phyloP scores from a whole-genome alignment of 257 asterid genomes.

The Echium plantagineum region DNA sequence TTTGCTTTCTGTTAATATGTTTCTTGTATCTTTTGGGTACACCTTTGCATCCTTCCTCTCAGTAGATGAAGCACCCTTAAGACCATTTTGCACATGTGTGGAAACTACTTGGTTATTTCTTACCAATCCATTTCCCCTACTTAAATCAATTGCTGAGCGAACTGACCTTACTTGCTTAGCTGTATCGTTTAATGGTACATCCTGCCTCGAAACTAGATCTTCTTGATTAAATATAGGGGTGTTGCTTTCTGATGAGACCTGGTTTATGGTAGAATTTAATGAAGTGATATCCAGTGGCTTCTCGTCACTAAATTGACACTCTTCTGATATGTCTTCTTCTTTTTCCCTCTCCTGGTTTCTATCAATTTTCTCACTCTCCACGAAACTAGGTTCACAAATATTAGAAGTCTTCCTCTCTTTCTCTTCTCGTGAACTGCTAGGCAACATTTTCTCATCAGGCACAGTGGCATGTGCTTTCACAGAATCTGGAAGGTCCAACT shows the following conservation, averaged over 20 bases:
- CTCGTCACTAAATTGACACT: conserved; percentile 23
- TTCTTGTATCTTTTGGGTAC: conserved; percentile 37
- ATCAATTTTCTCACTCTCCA: conserved; percentile 18
- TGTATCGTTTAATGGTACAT: conserved; percentile 25
- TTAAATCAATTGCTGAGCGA: conserved; percentile 39
- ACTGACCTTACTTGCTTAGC: conserved; percentile 46
- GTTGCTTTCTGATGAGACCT: conserved; percentile 18
- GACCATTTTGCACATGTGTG: conserved; percentile 14
- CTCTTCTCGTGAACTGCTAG: conserved; percentile 9
- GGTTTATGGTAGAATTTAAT: conserved; percentile 13
- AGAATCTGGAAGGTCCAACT: conserved; percentile 9
- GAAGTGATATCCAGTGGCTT: conserved; percentile 13
- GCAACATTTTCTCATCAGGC: conserved; percentile 15
- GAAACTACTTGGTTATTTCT: conserved; percentile 19
- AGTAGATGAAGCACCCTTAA: conserved; percentile 13
- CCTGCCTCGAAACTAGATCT: conserved; percentile 11
- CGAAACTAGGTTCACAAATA: conserved; percentile 11
- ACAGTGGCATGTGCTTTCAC: conserved; percentile 9
- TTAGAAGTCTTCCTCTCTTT: conserved; percentile 12
- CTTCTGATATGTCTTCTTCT: conserved; percentile 17
- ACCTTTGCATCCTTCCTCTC: conserved; percentile 30
- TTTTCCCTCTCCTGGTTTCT: conserved; percentile 18
- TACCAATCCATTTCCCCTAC: conserved; percentile 33
- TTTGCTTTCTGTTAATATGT: conserved; percentile 27
- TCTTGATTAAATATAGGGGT: conserved; percentile 15